Percentiles rank a stretch among this genome's conserved stretches.
phyloP scores from a whole-genome alignment of 1,284 basidiomycete genomes.

The Flammula alnicola region DNA sequence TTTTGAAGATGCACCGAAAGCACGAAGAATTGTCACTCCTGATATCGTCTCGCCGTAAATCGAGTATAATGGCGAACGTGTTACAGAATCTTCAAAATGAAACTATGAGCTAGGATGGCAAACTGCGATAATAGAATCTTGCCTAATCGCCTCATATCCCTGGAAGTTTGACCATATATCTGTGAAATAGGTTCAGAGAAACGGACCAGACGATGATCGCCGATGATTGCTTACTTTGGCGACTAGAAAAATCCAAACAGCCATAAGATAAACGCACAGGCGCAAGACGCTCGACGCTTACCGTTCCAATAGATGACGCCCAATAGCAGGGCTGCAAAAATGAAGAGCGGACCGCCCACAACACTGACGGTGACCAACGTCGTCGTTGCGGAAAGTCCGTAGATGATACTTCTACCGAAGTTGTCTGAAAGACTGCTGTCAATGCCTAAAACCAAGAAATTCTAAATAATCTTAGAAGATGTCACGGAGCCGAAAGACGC shows the following conservation, averaged over 20 bases:
- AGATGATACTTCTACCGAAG: slow-evolving; percentile 78
- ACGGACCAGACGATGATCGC: too few species aligned
- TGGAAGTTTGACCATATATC: slow-evolving; percentile 86
- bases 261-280: too few species aligned
- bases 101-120: slow-evolving; percentile 6
- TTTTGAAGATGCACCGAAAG: slow-evolving; percentile 87
- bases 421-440: slow-evolving; percentile 88
- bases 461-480: not conserved
- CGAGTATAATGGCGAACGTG: slow-evolving; percentile 89
- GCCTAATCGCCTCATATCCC: slow-evolving; percentile 89
- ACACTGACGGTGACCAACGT: slow-evolving; percentile 80
- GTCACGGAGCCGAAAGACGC: slow-evolving; percentile 6
- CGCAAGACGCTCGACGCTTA: too few species aligned
- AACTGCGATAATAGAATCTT: slow-evolving; percentile 22
- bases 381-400: slow-evolving; percentile 58
- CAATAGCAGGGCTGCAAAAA: slow-evolving; percentile 64
- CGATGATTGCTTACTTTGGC: too few species aligned
- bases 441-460: slow-evolving; percentile 54
- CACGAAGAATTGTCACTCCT: slow-evolving; percentile 86
- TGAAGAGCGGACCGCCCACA: slow-evolving; percentile 81
- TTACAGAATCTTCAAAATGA: slow-evolving; percentile 71
- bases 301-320: slow-evolving; percentile 72
- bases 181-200: slow-evolving; percentile 29
- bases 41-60: slow-evolving; percentile 92
- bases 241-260: too few species aligned